phyloP scores from a whole-genome alignment of 129 eudicot species.

The Solidago caesia region DNA sequence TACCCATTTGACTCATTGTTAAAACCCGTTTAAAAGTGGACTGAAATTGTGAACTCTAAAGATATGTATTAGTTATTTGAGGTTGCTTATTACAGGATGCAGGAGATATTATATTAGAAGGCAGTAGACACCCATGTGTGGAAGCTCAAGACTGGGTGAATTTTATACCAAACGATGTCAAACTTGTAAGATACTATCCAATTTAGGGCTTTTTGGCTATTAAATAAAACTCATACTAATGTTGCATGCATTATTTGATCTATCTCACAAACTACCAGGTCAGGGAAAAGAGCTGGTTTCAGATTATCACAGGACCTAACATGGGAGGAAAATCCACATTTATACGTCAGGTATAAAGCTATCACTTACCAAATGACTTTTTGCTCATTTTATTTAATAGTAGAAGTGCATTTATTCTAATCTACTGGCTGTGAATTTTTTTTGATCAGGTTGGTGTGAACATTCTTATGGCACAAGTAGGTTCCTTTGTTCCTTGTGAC shows the following conservation, averaged over 20 bases:
- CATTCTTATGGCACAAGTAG: conserved; percentile 96
- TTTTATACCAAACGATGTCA: conserved; percentile 93
- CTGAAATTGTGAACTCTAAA: not conserved
- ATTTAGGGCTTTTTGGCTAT: conserved; percentile 4
- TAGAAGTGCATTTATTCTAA: not conserved
- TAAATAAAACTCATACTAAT: conserved; percentile 13
- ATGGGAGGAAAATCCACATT: conserved; percentile 99
- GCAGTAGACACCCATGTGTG: conserved; percentile 97
- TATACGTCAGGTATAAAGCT: conserved; percentile 72
- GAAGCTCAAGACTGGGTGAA: conserved; percentile 99
- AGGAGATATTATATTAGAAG: conserved; percentile 94
- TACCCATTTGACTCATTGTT: not conserved
- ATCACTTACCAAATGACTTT: not conserved
- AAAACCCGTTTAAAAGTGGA: not conserved
- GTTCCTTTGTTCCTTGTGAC: conserved; percentile 93
- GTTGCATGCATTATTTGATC: conserved; percentile 14
- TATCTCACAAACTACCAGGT: conserved; percentile 45
- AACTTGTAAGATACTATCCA: conserved; percentile 65
- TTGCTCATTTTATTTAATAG: not conserved
- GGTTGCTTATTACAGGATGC: conserved; percentile 56
- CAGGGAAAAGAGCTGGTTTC: conserved; percentile 91
- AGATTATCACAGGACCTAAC: conserved; percentile 96
- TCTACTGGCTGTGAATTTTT: not conserved
- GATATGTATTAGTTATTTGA: conserved; percentile 11
- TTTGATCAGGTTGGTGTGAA: conserved; percentile 84